Base-by-base conservation (phyloP, 306 rosid species). In the Pyrus communis region DNA sequence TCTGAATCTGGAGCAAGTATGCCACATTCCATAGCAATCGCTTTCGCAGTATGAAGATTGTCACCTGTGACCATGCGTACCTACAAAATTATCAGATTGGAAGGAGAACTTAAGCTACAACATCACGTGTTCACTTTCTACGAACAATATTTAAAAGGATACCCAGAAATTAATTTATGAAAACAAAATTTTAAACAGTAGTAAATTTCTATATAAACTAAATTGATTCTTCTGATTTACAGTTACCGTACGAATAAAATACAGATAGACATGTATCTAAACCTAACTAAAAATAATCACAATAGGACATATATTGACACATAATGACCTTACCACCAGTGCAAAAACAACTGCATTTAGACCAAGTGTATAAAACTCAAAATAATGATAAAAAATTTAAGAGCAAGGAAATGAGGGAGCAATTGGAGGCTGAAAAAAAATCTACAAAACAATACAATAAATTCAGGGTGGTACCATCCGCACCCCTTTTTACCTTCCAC, bases 51-150 rank as follows among this genome's bases (percentile, higher is more conserved):
- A 80, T 89, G 91, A 51, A 94, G 80, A 69, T 94, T 94, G 81
- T 94, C 98, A 52, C 98, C 98, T 1, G 98, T 94, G 76, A 94
- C 90, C 98, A 92, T 94, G 66, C 90, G 90, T 22, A 94, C 96
- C 98, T 95, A 78, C 43, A 19, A 19, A 49, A 30, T 73, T 21
- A 30, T 11, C 23, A 62, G 21, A 63, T 19, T 75, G 46, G 46
- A 62, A 62, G 45, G 57, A 30, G 17, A 75, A 60, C 21, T 7
- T 64, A 75, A 75, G 14, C 11, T 22, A 4, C 70, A 27, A 27
- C 70, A 33, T 54, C 63, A 70, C 2, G 6, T 33, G 18, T 43
- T 61, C 67, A 27, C 38, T 61, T 61, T 61, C 67, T 61, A 18
- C 9, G 12, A 61, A 14, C 33, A 61, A 6, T 54, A 52, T 5